Evolutionary conservation across 1,284 basidiomycete species (phyloP).

Genomic region (Cystobasidium slooffiae): DNA sequence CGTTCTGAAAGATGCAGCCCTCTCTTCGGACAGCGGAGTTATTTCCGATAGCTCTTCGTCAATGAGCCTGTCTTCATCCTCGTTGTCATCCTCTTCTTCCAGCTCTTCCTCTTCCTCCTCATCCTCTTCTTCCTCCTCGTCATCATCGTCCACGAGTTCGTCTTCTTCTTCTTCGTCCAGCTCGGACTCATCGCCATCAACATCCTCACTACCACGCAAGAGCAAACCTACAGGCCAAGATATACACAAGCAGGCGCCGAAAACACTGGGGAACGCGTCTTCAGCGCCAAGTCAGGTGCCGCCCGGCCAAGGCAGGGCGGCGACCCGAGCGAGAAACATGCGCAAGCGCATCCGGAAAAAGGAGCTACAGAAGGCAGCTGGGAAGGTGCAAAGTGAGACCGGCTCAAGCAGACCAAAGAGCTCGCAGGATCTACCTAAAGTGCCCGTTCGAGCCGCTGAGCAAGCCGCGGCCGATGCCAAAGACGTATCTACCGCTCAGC

Average conservation of each 20-base stretch:
- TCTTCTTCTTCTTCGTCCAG: slow-evolving; percentile 21
- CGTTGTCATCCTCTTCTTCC: slow-evolving; percentile 17
- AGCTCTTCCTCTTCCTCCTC: slow-evolving; percentile 16
- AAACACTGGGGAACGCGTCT: no score
- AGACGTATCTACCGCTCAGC: no score
- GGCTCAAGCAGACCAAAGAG: neutral
- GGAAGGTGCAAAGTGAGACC: neutral
- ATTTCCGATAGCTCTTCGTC: neutral
- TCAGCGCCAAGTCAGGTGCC: neutral
- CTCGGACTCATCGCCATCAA: neutral
- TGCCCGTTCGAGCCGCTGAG: no score
- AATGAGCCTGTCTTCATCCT: slow-evolving; percentile 4
- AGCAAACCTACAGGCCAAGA: neutral
- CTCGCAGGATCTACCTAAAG: neutral
- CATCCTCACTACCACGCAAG: neutral
- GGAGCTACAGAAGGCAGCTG: slow-evolving; percentile 13
- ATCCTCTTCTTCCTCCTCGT: neutral
- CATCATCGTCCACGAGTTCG: slow-evolving; percentile 13
- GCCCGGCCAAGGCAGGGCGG: slow-evolving; percentile 26
- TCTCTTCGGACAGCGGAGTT: neutral
- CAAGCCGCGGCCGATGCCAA: no score
- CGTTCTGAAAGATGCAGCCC: neutral
- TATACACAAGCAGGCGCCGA: no score
- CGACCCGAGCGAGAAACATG: slow-evolving; percentile 15
- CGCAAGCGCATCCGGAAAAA: slow-evolving; percentile 17